Evolutionary conservation across 441 rosid genomes (phyloP), one percentile per base, ranked within the genome.

Genomic region (Eutrema salsugineum): DNA sequence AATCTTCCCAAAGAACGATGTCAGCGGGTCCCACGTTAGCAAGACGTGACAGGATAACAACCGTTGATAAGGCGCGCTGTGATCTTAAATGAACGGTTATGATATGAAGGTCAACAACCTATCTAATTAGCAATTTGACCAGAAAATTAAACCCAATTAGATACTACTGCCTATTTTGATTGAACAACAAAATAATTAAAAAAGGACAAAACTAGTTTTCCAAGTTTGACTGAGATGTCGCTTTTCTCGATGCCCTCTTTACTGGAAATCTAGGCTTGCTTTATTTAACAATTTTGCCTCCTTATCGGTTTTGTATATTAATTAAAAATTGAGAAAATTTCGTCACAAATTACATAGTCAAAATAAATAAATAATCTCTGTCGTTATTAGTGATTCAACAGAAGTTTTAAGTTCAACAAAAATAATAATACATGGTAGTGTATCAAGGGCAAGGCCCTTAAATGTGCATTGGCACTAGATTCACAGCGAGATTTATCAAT

Each of bases 181-280:
- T 38, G 42, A 63, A 53, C 39, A 56, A 32, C 63, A 40, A 53
- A 40, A 63, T 63, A 62, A 24, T 53, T 53, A 19, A 55, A 32
- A 49, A 68, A 40, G 39, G 72, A 77, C 68, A 71, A 51, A 64
- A 55, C 11, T 53, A 78, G 70, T 73, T 80, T 84, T 66, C 75
- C 82, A 87, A 75, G 74, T 85, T 83, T 90, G 88, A 86, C 89
- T 79, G 81, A 60, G 67, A 71, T 70, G 83, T 85, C 89, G 78
- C 83, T 70, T 79, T 85, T 68, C 73, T 76, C 82, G 66, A 89
- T 86, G 84, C 70, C 73, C 81, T 48, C 75, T 75, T 79, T 80
- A 73, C 82, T 86, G 83, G 83, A 86, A 77, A 78, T 72, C 66
- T 74, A 73, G 81, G 63, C 44, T 4, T 11, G 0, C 6, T 11